These are phyloP conservation scores for Oldenlandia corymbosa DNA, from an alignment of 257 asterid species.

Conservation along the genomic window DNA sequence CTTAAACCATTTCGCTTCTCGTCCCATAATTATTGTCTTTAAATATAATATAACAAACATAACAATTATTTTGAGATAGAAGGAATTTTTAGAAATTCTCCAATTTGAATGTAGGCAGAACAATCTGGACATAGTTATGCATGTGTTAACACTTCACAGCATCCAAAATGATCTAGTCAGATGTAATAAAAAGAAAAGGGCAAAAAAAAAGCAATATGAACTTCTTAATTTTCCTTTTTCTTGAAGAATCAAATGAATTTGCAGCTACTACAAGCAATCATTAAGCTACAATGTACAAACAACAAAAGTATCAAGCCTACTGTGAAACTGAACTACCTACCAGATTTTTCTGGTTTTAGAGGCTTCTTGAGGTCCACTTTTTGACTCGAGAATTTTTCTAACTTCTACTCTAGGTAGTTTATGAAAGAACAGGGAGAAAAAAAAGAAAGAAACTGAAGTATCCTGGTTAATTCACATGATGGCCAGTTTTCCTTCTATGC, in stretches of 20 bases:
- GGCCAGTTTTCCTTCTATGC: slow-evolving; percentile 86
- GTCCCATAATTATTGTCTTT: too few relatives aligned
- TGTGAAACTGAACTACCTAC: slow-evolving; percentile 13
- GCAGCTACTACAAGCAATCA: slow-evolving; percentile 12
- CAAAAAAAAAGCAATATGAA: too few relatives aligned
- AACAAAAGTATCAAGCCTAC: slow-evolving; percentile 14
- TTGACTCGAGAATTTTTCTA: slow-evolving; percentile 13
- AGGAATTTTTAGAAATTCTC: too few relatives aligned
- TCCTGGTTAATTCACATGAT: slow-evolving; percentile 29
- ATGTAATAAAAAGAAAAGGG: too few relatives aligned
- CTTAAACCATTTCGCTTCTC: too few relatives aligned
- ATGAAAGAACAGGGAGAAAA: slow-evolving; percentile 4
- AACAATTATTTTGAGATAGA: too few relatives aligned
- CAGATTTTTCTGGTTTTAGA: slow-evolving; percentile 19
- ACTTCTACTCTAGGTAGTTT: not conserved
- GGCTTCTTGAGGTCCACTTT: slow-evolving; percentile 24
- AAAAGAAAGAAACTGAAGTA: not conserved
- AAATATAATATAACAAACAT: too few relatives aligned
- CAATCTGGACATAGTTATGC: too few relatives aligned
- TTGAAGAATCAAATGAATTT: slow-evolving; percentile 8
- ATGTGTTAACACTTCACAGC: too few relatives aligned
- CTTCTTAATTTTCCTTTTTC: not conserved
- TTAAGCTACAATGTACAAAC: slow-evolving; percentile 14
- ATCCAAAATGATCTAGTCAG: too few relatives aligned
- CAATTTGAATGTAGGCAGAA: too few relatives aligned